These are phyloP conservation scores for Yamadazyma mexicana DNA, from an alignment of 1,139 yeast species.

Conservation along the genomic window DNA sequence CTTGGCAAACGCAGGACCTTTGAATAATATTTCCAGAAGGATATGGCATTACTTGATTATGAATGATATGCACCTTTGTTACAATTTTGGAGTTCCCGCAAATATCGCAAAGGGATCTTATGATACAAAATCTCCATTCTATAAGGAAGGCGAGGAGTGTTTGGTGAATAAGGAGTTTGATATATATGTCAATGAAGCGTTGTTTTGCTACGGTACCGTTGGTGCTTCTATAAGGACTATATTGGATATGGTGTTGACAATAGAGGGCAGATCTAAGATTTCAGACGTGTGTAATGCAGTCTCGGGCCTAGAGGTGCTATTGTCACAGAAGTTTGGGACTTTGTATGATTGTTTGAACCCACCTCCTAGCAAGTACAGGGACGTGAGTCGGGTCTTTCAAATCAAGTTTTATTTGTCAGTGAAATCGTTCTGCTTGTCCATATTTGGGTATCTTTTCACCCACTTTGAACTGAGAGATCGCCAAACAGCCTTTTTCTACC, in stretches of 20 bases:
- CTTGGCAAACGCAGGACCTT: conserved; percentile 17
- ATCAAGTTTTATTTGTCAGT: conserved; percentile 31
- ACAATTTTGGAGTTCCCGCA: conserved; percentile 30
- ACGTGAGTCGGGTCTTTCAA: conserved; percentile 23
- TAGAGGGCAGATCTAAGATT: conserved; percentile 23
- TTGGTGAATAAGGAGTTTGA: conserved; percentile 23
- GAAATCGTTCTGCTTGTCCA: conserved; percentile 31
- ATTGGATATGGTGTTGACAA: conserved; percentile 21
- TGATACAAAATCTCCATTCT: conserved; percentile 30
- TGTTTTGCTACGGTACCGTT: conserved; percentile 7
- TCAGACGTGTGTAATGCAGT: conserved; percentile 22
- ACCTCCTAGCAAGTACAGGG: conserved; percentile 16
- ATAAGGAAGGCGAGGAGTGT: conserved; percentile 24
- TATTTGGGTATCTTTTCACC: conserved; percentile 40
- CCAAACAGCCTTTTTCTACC: conserved; percentile 32
- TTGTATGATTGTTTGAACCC: conserved; percentile 23
- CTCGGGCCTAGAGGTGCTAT: conserved; percentile 21
- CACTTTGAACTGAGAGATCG: conserved; percentile 34
- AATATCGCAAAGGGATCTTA: conserved; percentile 19
- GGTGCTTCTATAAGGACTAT: conserved; percentile 12
- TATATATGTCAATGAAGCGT: conserved; percentile 20
- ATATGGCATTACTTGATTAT: conserved; percentile 51
- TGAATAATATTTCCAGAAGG: conserved; percentile 47
- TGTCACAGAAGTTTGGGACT: conserved; percentile 20
- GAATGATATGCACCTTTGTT: conserved; percentile 28